A percentile compares a stretch with the other conserved stretches of the same genome.
Evolutionary conservation across 306 rosid species (phyloP).

Genomic region (Dalbergia cultrata): DNA sequence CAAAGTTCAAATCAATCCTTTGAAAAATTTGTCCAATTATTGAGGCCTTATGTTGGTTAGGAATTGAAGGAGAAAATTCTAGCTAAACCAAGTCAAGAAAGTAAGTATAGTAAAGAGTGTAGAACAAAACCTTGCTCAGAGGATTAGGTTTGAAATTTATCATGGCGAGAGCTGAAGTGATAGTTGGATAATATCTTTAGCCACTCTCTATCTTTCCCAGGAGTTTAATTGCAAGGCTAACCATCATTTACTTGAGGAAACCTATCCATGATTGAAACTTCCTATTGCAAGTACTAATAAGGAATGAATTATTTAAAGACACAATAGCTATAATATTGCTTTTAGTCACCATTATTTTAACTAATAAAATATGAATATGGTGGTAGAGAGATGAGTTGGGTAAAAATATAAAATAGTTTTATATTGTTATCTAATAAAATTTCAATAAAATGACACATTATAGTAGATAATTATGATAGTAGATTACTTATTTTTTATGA

Average conservation of each 20-base stretch:
- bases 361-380: too few species aligned
- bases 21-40: background rate
- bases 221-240: background rate
- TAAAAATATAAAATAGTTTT: too few species aligned
- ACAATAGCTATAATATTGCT: background rate
- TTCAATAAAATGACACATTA: too few species aligned
- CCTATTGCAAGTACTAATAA: background rate
- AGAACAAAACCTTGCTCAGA: conserved; percentile 18
- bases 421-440: too few species aligned
- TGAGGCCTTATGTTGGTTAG: conserved; percentile 13
- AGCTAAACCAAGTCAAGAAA: conserved; percentile 24
- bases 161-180: conserved; percentile 17
- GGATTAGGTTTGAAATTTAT: conserved; percentile 46
- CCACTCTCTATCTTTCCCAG: background rate
- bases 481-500: too few species aligned
- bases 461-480: too few species aligned
- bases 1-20: conserved; percentile 47
- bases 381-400: too few species aligned
- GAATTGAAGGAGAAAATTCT: conserved; percentile 18
- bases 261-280: background rate
- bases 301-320: background rate
- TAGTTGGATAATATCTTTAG: background rate
- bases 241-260: background rate
- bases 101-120: conserved; percentile 24
- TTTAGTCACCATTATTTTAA: background rate